These are phyloP conservation scores for Arthromyces matolae DNA, from an alignment of 768 basidiomycete species.

Conservation along the genomic window DNA sequence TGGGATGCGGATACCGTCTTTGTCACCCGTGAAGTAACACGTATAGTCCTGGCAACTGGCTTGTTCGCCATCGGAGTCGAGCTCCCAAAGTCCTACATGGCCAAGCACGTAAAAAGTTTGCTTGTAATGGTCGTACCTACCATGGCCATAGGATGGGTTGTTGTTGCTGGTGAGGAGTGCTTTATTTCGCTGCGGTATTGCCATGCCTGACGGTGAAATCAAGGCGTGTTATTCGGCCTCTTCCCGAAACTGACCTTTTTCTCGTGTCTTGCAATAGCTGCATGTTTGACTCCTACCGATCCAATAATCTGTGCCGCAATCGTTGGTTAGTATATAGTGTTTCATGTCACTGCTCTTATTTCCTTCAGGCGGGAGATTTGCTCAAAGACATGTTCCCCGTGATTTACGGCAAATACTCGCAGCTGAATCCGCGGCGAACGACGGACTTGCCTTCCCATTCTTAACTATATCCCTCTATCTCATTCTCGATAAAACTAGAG, in stretches of 20 bases:
- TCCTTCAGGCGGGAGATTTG: slow-evolving; percentile 44
- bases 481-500: slow-evolving; percentile 58
- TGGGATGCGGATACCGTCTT: slow-evolving; percentile 46
- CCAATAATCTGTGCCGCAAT: slow-evolving; percentile 88
- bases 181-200: background rate
- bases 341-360: background rate
- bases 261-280: slow-evolving; percentile 80
- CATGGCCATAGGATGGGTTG: slow-evolving; percentile 82
- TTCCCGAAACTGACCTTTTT: slow-evolving; percentile 71
- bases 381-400: slow-evolving; percentile 61
- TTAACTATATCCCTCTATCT: slow-evolving; percentile 83
- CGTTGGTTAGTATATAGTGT: slow-evolving; percentile 43
- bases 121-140: slow-evolving; percentile 71
- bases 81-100: slow-evolving; percentile 81
- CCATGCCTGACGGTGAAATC: background rate
- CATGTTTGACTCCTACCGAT: slow-evolving; percentile 90
- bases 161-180: slow-evolving; percentile 52
- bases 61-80: slow-evolving; percentile 96
- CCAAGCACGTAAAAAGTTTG: slow-evolving; percentile 69
- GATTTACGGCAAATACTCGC: slow-evolving; percentile 79
- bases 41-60: slow-evolving; percentile 74
- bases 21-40: slow-evolving; percentile 56
- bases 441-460: slow-evolving; percentile 93
- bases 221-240: slow-evolving; percentile 63
- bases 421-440: slow-evolving; percentile 92